Evolutionary conservation across 352 stramenopile species (phyloP), one percentile per base, ranked within the genome.

Genomic region (Phytopythium aichiense): DNA sequence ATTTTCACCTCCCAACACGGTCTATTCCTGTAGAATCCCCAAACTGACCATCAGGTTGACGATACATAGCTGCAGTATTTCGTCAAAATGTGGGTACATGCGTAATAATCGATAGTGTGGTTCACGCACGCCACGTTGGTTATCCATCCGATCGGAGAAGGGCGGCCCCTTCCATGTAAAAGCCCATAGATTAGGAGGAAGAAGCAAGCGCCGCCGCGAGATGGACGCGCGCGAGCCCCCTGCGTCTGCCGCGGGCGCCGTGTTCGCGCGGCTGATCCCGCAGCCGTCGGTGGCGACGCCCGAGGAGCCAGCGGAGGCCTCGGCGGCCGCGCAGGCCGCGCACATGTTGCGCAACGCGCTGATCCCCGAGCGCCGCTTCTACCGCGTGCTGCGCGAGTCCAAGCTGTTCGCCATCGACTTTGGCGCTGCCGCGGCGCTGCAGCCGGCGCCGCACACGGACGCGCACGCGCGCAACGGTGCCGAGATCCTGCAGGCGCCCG

Each of bases 401-500:
- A 87, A 87, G 52, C 69, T 92, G 7, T 89, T 78, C 48, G 46
- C 76, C 7, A 87, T 92, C 63, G 78, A 89, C 51, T 84, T 83
- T 64, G 71, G 63, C 22, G 68, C 61, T 15, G 12, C 61, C 20
- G 13, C 54, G 1, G 16, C 25, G 23, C 31, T 22, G 4, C 11
- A 28, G 15, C 16, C 9, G 22, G 55, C 64, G 58, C 28, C 56
- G 58, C 54, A 25, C 18, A 57, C 51, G 20, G 57, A 71, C 9
- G 30, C n/a, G 35, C 31, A 43, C 60, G 59, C 38, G 54, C 60
- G 51, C 37, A 61, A 66, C 31, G 64, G 68, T 7, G 66, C 67
- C 22, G 30, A 60, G 45, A 50, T 60, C 23, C 55, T 60, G 38
- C 55, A 60, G 37, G 31, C 55, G 37, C 55, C 55, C 35, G 55